phyloP scores from a whole-genome alignment of 768 basidiomycete genomes.

The Suillus ampliporus region DNA sequence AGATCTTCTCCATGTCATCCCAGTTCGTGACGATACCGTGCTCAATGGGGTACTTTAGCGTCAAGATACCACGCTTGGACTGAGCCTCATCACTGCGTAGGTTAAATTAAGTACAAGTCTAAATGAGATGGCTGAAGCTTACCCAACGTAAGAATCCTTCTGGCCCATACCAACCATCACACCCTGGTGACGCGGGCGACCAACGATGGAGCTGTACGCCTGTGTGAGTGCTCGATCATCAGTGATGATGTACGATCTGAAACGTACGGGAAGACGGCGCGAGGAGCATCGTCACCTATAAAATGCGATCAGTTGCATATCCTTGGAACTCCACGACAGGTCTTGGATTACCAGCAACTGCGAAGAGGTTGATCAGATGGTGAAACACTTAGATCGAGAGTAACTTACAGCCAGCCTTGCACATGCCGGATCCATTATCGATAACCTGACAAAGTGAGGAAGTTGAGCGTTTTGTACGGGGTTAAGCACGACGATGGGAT shows the following conservation, averaged over 20 bases:
- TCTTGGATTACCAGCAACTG: constrained; percentile 64
- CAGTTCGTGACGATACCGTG: constrained; percentile 97
- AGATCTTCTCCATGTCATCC: constrained; percentile 99
- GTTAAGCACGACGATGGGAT: neutral
- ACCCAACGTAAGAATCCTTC: constrained; percentile 97
- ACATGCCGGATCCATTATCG: constrained; percentile 98
- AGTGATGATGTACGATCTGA: constrained; percentile 13
- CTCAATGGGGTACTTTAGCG: constrained; percentile 92
- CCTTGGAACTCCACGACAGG: neutral
- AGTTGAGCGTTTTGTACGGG: constrained; percentile 9
- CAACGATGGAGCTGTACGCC: constrained; percentile 79
- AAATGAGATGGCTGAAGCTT: constrained; percentile 17
- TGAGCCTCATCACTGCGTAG: constrained; percentile 81
- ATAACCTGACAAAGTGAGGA: constrained; percentile 61
- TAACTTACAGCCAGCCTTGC: constrained; percentile 97
- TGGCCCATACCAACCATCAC: constrained; percentile 98
- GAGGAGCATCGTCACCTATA: constrained; percentile 85
- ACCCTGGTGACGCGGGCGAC: constrained; percentile 92
- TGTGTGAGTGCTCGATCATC: neutral
- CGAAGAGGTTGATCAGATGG: constrained; percentile 28
- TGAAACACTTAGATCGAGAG: constrained; percentile 11
- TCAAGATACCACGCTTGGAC: constrained; percentile 93
- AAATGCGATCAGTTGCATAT: constrained; percentile 14
- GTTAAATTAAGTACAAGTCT: constrained; percentile 15
- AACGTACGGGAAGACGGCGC: constrained; percentile 94